Evolutionary conservation across 2,329 filamentous ascomycete species (phyloP), one percentile per base, ranked within the genome.

Genomic region (Ceratocystis destructans): DNA sequence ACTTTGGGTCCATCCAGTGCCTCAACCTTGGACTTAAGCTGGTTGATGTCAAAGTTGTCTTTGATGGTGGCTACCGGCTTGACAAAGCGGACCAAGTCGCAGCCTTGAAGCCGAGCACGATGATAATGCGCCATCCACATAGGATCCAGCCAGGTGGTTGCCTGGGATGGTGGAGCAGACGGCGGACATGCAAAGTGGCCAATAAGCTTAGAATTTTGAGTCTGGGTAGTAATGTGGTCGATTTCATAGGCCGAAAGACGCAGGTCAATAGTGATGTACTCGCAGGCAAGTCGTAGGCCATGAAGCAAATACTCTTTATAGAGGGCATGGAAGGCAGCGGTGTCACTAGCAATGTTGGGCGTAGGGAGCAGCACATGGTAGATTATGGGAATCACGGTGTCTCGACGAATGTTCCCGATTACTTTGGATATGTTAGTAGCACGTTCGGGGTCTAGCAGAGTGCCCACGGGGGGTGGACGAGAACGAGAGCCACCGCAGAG

Each of bases 231-330:
- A 12, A 88, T 74, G 45, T 79, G 78, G 1, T 75, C 72, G 1
- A 88, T 75, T 15, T 79, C 72, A 2, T 75, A 72, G 61, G 83
- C 79, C 6, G 81, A 80, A 1, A 86, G 76, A 6, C 81, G 77
- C 17, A 89, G 72, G 70, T 89, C 85, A 17, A 88, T 73, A 0
- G 83, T 83, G 67, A 84, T 74, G 70, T 82, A 88, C 64, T 87
- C 85, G 0, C 86, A 82, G 0, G 80, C 81, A 17, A 88, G 76
- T 33, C 85, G 79, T 8, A 88, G 72, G 3, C 83, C 82, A 70
- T 88, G 83, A 5, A 78, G 77, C 0, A 87, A 72, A 33, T 86
- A 77, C 53, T 83, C 79, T 45, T 84, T 72, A 70, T 87, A 87
- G 0, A 75, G 62, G 6, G 70, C 63, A 55, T 71, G 70, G 65